Evolutionary conservation across 2,329 filamentous ascomycete genomes (phyloP).

Genomic region (Cadophora luteo-olivacea): DNA sequence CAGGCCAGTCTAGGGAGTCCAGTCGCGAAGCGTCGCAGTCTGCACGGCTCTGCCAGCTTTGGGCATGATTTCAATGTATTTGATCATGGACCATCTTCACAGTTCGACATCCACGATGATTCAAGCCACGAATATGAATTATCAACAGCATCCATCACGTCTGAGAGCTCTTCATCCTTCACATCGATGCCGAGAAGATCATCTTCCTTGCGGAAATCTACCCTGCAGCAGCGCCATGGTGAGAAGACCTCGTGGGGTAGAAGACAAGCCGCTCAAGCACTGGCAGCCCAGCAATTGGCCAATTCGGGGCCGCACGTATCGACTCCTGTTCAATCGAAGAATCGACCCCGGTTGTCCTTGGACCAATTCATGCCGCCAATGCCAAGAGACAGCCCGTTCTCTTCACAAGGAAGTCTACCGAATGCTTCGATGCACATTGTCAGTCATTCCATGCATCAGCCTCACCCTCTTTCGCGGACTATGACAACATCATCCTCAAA

Average conservation of each 20-base stretch:
- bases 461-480: constrained; percentile 86
- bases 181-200: constrained; percentile 70
- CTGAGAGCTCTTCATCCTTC: constrained; percentile 38
- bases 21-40: constrained; percentile 86
- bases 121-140: constrained; percentile 58
- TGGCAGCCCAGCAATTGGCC: constrained; percentile 42
- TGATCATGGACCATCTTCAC: constrained; percentile 60
- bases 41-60: constrained; percentile 76
- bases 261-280: constrained; percentile 59
- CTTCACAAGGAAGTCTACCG: constrained; percentile 56
- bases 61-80: constrained; percentile 75
- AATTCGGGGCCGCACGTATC: constrained; percentile 54
- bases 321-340: constrained; percentile 62
- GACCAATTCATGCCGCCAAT: constrained; percentile 77
- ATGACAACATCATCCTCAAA: constrained; percentile 86
- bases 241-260: constrained; percentile 70
- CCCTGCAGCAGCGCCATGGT: constrained; percentile 81
- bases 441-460: constrained; percentile 55
- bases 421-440: constrained; percentile 60
- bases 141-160: constrained; percentile 45
- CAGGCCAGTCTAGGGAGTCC: constrained; percentile 81
- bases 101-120: constrained; percentile 61
- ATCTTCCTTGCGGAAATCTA: constrained; percentile 83
- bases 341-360: constrained; percentile 75
- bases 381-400: constrained; percentile 70